phyloP scores from a whole-genome alignment of 2,329 filamentous ascomycete species.

The Fusarium cyanostomum region DNA sequence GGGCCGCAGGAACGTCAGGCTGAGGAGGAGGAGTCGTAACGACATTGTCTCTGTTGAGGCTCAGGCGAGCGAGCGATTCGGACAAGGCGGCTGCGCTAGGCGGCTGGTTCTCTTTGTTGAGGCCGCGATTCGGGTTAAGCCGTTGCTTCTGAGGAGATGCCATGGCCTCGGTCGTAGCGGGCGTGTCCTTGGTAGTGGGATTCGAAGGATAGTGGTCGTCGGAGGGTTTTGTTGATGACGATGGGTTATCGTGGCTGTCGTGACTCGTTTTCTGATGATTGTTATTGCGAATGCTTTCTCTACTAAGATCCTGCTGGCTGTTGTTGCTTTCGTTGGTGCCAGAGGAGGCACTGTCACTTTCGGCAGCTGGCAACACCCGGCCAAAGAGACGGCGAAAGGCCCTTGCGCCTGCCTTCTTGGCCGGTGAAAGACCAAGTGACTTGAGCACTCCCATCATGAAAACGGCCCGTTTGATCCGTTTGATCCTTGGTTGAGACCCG shows the following conservation, averaged over 20 bases:
- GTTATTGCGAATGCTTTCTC: conserved; percentile 7
- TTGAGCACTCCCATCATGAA: conserved; percentile 46
- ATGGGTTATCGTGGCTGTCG: not conserved
- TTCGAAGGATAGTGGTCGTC: too few relatives aligned
- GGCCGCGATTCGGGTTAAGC: not conserved
- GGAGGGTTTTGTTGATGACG: conserved; percentile 1
- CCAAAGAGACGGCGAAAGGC: conserved; percentile 47
- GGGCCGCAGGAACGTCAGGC: not conserved
- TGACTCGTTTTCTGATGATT: conserved; percentile 2
- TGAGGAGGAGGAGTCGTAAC: not conserved
- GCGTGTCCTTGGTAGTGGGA: conserved; percentile 1
- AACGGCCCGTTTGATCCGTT: too few relatives aligned
- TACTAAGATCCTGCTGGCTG: conserved; percentile 8
- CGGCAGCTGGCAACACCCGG: conserved; percentile 39
- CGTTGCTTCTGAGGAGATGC: conserved; percentile 13
- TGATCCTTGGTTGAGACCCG: not conserved
- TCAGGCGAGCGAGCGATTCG: conserved; percentile 32
- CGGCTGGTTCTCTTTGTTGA: conserved; percentile 47
- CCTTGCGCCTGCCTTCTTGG: conserved; percentile 44
- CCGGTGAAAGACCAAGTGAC: conserved; percentile 44
- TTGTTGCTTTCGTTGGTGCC: conserved; percentile 20
- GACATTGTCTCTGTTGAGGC: conserved; percentile 17
- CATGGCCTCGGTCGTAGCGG: conserved; percentile 31
- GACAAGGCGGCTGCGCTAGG: conserved; percentile 17
- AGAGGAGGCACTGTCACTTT: conserved; percentile 26